Conservation (phyloP, 805 yeast species). For the Yarrowia osloensis region DNA sequence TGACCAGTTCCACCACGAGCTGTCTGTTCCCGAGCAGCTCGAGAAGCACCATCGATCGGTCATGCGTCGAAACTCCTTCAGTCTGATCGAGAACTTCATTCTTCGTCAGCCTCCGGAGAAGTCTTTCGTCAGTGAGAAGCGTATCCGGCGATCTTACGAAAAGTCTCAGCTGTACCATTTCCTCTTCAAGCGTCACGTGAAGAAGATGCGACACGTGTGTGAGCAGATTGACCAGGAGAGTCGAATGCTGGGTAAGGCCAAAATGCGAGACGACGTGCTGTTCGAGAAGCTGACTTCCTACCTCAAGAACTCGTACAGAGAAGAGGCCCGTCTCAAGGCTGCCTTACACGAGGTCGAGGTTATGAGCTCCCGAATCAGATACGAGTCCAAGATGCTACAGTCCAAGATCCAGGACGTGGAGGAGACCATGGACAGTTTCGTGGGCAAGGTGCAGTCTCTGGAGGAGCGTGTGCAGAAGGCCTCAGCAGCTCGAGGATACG, state of each 20-base stretch:
- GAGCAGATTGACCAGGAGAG: constrained; percentile 21
- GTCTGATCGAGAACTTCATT: constrained; percentile 24
- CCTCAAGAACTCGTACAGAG: constrained; percentile 29
- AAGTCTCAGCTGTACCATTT: constrained; percentile 31
- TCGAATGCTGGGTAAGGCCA: neutral
- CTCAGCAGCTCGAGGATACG: constrained; percentile 18
- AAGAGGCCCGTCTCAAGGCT: constrained; percentile 19
- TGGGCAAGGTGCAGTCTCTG: constrained; percentile 40
- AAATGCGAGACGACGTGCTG: constrained; percentile 16
- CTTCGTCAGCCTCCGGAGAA: constrained; percentile 20
- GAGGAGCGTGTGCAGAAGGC: constrained; percentile 14
- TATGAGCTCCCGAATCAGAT: constrained; percentile 48
- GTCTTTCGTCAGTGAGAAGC: constrained; percentile 19
- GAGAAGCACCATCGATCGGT: constrained; percentile 12
- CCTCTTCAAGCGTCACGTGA: constrained; percentile 11
- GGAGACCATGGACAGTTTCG: constrained; percentile 54
- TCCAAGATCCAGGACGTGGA: constrained; percentile 69
- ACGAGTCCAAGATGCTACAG: constrained; percentile 61
- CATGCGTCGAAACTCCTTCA: constrained; percentile 23
- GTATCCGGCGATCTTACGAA: constrained; percentile 28
- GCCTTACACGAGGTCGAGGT: constrained; percentile 37
- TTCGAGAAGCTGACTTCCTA: constrained; percentile 23
- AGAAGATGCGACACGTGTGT: constrained; percentile 16
- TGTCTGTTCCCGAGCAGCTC: constrained; percentile 23
- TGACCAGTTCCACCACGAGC: constrained; percentile 29